phyloP scores from a whole-genome alignment of 768 basidiomycete species.

The Mrakia blollopis region DNA sequence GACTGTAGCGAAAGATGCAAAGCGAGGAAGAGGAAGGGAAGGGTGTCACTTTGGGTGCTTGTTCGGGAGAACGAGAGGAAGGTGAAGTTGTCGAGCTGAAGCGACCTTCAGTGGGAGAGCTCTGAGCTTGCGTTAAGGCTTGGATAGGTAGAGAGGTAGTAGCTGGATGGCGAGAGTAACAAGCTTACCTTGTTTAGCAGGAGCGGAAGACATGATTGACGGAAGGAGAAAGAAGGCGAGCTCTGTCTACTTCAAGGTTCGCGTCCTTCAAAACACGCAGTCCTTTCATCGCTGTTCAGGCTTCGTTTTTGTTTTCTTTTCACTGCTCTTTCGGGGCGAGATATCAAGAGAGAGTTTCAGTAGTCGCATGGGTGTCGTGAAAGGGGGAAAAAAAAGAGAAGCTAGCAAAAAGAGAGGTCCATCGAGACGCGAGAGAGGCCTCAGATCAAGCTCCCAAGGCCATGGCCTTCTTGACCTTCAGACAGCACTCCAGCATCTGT shows the following conservation, averaged over 20 bases:
- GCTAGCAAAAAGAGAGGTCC: neutral
- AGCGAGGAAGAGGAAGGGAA: neutral
- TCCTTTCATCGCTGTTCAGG: no score
- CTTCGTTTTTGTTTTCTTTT: no score
- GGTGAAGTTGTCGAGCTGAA: neutral
- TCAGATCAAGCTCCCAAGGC: conserved; percentile 1
- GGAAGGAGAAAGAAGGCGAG: conserved; percentile 1
- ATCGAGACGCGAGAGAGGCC: no score
- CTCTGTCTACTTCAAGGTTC: neutral
- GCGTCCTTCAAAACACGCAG: neutral
- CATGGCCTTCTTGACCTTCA: conserved; percentile 62
- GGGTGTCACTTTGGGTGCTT: neutral
- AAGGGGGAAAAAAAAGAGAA: no score
- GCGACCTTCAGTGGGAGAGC: neutral
- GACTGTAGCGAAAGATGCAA: neutral
- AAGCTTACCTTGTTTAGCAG: conserved; percentile 8
- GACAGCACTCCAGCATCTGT: conserved; percentile 84
- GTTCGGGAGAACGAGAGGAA: neutral
- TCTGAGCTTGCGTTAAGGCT: neutral
- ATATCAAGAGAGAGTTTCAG: no score
- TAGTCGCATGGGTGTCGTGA: no score
- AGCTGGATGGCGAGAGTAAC: neutral
- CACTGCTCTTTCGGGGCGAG: no score
- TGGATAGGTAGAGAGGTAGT: neutral
- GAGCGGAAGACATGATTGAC: conserved; percentile 4